A percentile compares a stretch with the other conserved stretches of the same genome.
phyloP scores from a whole-genome alignment of 2,329 filamentous ascomycete species.

The Fusarium phyllophilum region DNA sequence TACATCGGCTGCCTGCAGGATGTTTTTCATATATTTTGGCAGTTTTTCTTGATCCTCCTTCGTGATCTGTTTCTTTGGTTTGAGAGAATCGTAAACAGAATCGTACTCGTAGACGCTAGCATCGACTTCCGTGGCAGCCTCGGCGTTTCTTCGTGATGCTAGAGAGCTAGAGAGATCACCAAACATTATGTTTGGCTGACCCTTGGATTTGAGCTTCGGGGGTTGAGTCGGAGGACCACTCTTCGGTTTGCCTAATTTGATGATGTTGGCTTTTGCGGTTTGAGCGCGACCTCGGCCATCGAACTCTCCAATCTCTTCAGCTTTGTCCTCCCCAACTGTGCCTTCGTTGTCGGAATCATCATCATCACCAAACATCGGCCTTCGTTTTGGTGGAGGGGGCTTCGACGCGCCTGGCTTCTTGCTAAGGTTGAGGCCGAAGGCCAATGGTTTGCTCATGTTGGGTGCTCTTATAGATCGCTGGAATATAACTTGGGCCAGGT shows the following conservation, averaged over 20 bases:
- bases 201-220: slow-evolving; percentile 58
- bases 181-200: slow-evolving; percentile 58
- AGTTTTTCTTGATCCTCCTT: slow-evolving; percentile 67
- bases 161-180: slow-evolving; percentile 74
- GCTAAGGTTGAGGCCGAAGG: slow-evolving; percentile 68
- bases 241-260: slow-evolving; percentile 50
- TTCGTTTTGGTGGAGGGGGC: slow-evolving; percentile 60
- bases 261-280: slow-evolving; percentile 32
- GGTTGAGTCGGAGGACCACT: slow-evolving; percentile 50
- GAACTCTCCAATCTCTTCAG: slow-evolving; percentile 72
- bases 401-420: slow-evolving; percentile 66
- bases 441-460: slow-evolving; percentile 61
- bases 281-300: slow-evolving; percentile 56
- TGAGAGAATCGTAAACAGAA: slow-evolving; percentile 80
- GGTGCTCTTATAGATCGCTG: neutral
- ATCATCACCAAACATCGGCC: slow-evolving; percentile 67
- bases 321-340: slow-evolving; percentile 49
- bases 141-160: slow-evolving; percentile 70
- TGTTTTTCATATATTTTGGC: slow-evolving; percentile 81
- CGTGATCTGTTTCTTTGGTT: slow-evolving; percentile 69
- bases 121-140: slow-evolving; percentile 74
- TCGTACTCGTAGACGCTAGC: slow-evolving; percentile 88
- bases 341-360: slow-evolving; percentile 65
- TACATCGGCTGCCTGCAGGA: slow-evolving; percentile 78
- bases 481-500: neutral